These are phyloP conservation scores for Pythium inflatum DNA, from an alignment of 352 stramenopile species.

Conservation along the genomic window DNA sequence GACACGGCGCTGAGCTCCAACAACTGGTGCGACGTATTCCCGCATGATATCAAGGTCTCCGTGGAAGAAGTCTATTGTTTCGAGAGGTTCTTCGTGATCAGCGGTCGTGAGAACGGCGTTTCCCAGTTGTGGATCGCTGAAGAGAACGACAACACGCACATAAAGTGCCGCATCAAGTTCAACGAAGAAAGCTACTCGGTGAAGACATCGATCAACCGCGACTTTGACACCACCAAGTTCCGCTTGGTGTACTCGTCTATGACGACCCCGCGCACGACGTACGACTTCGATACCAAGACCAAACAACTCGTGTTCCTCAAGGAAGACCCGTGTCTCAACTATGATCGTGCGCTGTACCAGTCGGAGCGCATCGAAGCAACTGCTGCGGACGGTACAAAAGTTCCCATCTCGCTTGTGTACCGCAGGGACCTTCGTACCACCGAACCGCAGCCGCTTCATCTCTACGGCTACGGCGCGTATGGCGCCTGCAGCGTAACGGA, in stretches of 20 bases:
- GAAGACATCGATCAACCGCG: constrained; percentile 69
- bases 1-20: constrained; percentile 49
- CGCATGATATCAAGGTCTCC: constrained; percentile 79
- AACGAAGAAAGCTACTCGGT: constrained; percentile 92
- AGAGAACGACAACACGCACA: constrained; percentile 42
- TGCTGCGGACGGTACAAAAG: constrained; percentile 84
- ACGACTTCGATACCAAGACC: constrained; percentile 83
- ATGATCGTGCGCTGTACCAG: constrained; percentile 92
- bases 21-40: constrained; percentile 90
- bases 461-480: constrained; percentile 97
- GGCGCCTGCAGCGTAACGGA: constrained; percentile 95
- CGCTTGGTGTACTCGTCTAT: constrained; percentile 94
- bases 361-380: constrained; percentile 90
- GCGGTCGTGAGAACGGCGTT: constrained; percentile 85
- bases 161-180: constrained; percentile 81
- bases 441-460: constrained; percentile 75
- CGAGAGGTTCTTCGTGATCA: constrained; percentile 84
- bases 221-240: constrained; percentile 90
- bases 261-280: constrained; percentile 88
- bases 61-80: constrained; percentile 91
- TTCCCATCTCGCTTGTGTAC: constrained; percentile 86
- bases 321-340: constrained; percentile 92
- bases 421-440: constrained; percentile 61
- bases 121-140: constrained; percentile 87
- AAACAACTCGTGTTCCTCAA: constrained; percentile 86